Evolutionary conservation across 768 basidiomycete species (phyloP), one percentile per base, ranked within the genome.

Genomic region (Leccinum imitatum): DNA sequence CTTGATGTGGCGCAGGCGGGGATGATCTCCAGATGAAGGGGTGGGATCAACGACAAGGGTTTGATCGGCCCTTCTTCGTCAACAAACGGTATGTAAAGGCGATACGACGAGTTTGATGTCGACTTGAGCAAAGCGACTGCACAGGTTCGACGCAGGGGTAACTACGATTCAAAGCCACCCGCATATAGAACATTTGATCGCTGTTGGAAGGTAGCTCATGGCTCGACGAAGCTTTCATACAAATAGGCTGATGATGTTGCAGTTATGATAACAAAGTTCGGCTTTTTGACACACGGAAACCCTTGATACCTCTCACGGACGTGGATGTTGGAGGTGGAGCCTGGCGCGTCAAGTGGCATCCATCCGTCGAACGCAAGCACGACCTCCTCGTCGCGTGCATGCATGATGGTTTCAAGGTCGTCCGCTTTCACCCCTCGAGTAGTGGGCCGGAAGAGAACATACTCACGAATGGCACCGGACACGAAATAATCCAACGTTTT

Each of bases 261-360:
- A 97, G 95, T 71, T 99, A 99, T 72, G 88, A 97, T 75, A 80
- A 82, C 62, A 83, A 78, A 8, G 84, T 99, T 15, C 84, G 84
- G 2, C 73, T 98, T 4, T 97, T 93, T 71, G 97, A 98, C 73
- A 79, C 78, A 0, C 87, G 96, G 4, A 89, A 86, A 52, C 84
- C 84, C 4, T 69, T 79, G 4, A 70, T 70, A 3, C 84, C 91
- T 1, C 63, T 98, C 13, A 69, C 75, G 1, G 76, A 81, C 53
- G 83, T 82, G 25, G 81, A 89, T 58, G 86, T 93, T 3, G 93
- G 93, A 11, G 97, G 97, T 13, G 97, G 97, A 3, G 91, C 86
- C 11, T 99, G 97, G 97, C 84, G 97, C 17, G 87, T 93, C 59
- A 95, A 96, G 73, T 99, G 95, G 93, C 94, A 98, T 74, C 94